Evolutionary conservation across 169 alveolate genomes (phyloP), one percentile per base, ranked within the genome.

Genomic region (Toxoplasma gondii): DNA sequence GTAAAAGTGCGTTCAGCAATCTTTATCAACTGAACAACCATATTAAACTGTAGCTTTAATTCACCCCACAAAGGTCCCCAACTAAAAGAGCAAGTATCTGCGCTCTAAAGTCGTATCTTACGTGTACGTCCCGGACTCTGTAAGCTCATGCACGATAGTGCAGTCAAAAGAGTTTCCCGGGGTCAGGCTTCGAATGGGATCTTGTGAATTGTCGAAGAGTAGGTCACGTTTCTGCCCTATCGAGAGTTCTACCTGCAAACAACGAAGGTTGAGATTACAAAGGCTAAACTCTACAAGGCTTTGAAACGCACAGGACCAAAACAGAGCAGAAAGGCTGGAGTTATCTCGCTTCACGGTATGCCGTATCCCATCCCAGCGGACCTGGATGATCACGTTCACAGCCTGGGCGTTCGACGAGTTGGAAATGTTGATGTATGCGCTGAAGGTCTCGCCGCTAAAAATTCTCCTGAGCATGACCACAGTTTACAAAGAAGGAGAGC

Each of bases 141-240:
- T 86, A 5, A 93, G 45, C 54, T 93, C 93, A 84, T 93, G 95
- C 90, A 67, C 58, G 49, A 93, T 87, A 5, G 91, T 69, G 93
- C 95, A 93, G 84, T 93, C 95, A 64, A 93, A 93, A 2, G 95
- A 93, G 41, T 93, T 92, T 12, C 91, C 93, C 64, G 93, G 93
- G 70, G 86, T 74, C 43, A 93, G 84, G 78, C 53, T 64, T 44
- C 90, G 91, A 38, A 93, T 82, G 1, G 95, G 95, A 36, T 93
- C 95, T 67, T 87, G 88, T 45, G 95, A 69, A 74, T 93, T 93
- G 74, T 93, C 95, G 84, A 93, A 93, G 4, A 93, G 91, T 7
- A 93, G 58, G 74, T 43, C 53, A 0, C 95, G 91, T n/a, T 69
- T 67, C 88, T 38, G 74, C 2, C 95, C 95, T 19, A 93, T 43